Base-by-base conservation (phyloP, 208 protist species). In the Leishmania arabica region DNA sequence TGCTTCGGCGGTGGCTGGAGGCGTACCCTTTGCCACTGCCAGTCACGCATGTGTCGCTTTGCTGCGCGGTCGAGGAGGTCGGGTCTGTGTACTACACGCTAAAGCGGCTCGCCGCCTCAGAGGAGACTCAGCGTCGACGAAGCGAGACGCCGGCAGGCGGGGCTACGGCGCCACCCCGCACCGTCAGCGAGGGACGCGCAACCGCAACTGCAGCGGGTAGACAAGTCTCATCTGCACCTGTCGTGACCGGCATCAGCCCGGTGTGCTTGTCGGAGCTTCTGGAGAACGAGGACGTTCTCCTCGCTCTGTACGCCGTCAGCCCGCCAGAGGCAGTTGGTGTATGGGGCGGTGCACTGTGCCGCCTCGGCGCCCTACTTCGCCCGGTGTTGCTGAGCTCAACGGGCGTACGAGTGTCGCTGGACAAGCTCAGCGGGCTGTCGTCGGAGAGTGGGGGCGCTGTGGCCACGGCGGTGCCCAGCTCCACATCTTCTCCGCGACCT, bases 101-200 rank as follows among this genome's bases (percentile, higher is more conserved):
- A 49, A 87, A 87, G 84, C 79, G 84, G 37, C 76, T 87, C 31
- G 84, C 79, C 21, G 84, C 84, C 27, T 86, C 78, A 7, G 79
- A 83, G 54, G 78, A 81, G 49, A 62, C 27, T 60, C 34, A 77
- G 58, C 77, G 77, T 27, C 72, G 72, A 49, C 74, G 68, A 68
- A 78, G 77, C 42, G 65, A 58, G 56, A 37, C 82, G 21, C 65
- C 66, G 27, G 34, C 51, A 40, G 65, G 42, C 27, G 4, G 49
- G 53, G 40, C 68, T 49, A 24, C 68, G 34, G 76, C 62, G 34
- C 21, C 42, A 1, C 21, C 58, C 24, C 31, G 37, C 37, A 24
- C 58, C 60, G 37, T 54, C 7, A 31, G 58, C 24, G 34, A n/a
- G 60, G 58, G 27, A 60, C 45, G 24, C 40, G 42, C 8, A 6